phyloP scores from a whole-genome alignment of 2,329 filamentous ascomycete genomes.

The Aspergillus pseudoterreus region DNA sequence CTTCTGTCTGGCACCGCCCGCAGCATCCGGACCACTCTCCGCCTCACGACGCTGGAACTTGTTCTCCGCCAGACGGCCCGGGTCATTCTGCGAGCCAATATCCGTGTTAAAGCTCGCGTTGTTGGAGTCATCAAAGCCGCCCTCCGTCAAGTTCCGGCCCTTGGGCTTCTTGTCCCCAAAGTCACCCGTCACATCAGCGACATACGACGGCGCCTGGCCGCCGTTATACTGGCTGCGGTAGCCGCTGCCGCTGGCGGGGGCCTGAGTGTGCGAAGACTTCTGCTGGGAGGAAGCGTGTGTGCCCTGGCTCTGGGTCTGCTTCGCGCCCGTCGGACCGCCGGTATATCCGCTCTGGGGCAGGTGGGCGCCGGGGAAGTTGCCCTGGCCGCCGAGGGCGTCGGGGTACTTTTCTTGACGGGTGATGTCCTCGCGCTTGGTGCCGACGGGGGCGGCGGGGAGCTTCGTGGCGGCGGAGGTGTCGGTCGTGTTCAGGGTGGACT shows the following conservation, averaged over 20 bases:
- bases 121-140: conserved; percentile 40
- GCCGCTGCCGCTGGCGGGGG: conserved; percentile 23
- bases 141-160: conserved; percentile 50
- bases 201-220: conserved; percentile 36
- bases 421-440: conserved; percentile 43
- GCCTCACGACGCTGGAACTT: conserved; percentile 30
- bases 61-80: conserved; percentile 46
- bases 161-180: conserved; percentile 43
- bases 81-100: conserved; percentile 55
- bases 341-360: conserved; percentile 30
- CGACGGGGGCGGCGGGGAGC: conserved; percentile 47
- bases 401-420: conserved; percentile 43
- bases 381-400: conserved; percentile 36
- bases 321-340: conserved; percentile 31
- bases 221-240: conserved; percentile 24
- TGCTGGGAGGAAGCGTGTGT: background rate
- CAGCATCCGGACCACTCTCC: conserved; percentile 26
- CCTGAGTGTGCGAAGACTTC: background rate
- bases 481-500: conserved; percentile 55
- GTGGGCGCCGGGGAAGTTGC: conserved; percentile 36
- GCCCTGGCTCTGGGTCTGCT: conserved; percentile 12
- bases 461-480: conserved; percentile 52
- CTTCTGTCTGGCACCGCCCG: conserved; percentile 23
- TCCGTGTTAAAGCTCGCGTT: conserved; percentile 52
- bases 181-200: conserved; percentile 31